These are phyloP conservation scores for Kappamyces sp. DNA, from an alignment of 192 early-diverging fungal genomes.

Conservation along the genomic window DNA sequence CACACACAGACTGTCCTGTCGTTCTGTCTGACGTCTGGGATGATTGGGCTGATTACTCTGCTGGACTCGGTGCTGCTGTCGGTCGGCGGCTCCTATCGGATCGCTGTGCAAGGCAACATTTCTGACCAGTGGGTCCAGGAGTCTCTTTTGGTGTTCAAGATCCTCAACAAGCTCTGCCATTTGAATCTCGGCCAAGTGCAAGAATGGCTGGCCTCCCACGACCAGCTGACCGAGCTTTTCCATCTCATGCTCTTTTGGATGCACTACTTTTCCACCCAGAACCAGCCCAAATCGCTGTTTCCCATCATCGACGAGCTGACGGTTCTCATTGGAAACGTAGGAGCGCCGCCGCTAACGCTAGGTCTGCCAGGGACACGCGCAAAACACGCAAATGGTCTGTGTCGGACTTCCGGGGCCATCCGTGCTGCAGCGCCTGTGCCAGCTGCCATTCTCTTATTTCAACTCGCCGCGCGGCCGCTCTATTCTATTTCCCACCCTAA, in stretches of 20 bases:
- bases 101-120: background rate
- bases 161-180: background rate
- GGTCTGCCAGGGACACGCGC: background rate
- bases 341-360: background rate
- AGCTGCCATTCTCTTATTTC: constrained; percentile 11
- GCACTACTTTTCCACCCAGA: background rate
- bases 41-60: background rate
- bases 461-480: background rate
- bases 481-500: constrained; percentile 2
- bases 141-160: background rate
- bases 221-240: constrained; percentile 1
- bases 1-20: too few species aligned
- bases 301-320: background rate
- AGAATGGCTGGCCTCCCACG: background rate
- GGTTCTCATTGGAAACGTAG: background rate
- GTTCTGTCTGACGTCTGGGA: background rate
- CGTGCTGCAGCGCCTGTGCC: background rate
- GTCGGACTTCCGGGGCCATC: constrained; percentile 9
- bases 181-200: constrained; percentile 3
- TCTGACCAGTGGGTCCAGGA: background rate
- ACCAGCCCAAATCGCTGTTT: background rate
- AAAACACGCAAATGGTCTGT: background rate
- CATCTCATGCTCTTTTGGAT: constrained; percentile 18
- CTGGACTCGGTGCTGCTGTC: constrained; percentile 3
- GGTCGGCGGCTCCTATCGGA: constrained; percentile 11